Evolutionary conservation across 1,284 basidiomycete species (phyloP).

Genomic region (Ganoderma resinaceum): DNA sequence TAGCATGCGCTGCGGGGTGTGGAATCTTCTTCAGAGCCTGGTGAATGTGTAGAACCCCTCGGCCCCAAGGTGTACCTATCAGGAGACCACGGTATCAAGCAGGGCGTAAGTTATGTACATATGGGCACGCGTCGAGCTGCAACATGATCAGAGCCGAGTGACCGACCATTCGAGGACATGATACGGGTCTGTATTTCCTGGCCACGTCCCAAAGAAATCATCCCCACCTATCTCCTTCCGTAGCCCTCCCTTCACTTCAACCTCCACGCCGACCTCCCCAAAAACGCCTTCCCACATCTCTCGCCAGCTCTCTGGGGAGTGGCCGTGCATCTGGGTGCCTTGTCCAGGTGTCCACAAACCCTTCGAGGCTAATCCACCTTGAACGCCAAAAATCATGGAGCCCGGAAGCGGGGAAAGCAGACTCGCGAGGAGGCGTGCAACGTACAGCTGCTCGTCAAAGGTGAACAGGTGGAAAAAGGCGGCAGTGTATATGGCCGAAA

Average conservation of each 20-base stretch:
- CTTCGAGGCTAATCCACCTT: constrained; percentile 19
- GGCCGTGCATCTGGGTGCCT: constrained; percentile 37
- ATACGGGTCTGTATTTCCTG: too few relatives aligned
- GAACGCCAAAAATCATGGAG: constrained; percentile 42
- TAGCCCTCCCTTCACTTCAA: constrained; percentile 22
- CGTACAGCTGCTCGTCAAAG: constrained; percentile 45
- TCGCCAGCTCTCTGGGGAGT: constrained; percentile 47
- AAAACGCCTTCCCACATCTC: constrained; percentile 52
- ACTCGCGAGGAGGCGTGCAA: constrained; percentile 46
- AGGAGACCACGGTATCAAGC: too few relatives aligned
- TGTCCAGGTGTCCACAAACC: constrained; percentile 19
- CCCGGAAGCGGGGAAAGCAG: constrained; percentile 45
- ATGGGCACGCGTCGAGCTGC: too few relatives aligned
- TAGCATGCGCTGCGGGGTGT: too few relatives aligned
- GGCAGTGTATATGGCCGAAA: constrained; percentile 51
- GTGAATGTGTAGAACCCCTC: too few relatives aligned
- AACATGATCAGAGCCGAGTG: too few relatives aligned
- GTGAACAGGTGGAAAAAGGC: constrained; percentile 57
- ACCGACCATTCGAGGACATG: too few relatives aligned
- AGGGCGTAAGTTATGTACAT: too few relatives aligned
- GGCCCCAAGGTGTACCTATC: too few relatives aligned
- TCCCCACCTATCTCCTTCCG: not conserved
- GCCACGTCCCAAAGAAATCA: too few relatives aligned
- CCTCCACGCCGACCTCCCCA: constrained; percentile 42
- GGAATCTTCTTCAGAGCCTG: too few relatives aligned